A percentile compares a stretch with the other conserved stretches of the same genome.
These are phyloP conservation scores for Meira nashicola DNA, from an alignment of 1,284 basidiomycete genomes.

Conservation along the genomic window DNA sequence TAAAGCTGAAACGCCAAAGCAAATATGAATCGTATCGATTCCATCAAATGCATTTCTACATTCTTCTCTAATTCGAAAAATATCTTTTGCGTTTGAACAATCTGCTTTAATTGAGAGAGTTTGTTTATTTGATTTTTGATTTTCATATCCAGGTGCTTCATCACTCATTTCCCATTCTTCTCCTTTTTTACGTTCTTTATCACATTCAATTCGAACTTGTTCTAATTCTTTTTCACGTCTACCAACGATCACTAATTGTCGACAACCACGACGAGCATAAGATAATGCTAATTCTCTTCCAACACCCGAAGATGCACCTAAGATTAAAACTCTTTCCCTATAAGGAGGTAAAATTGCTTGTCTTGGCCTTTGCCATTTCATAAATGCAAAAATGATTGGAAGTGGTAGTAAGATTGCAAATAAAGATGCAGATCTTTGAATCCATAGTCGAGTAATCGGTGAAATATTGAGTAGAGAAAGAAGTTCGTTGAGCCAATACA, in stretches of 20 bases:
- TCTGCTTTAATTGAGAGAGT: conserved; percentile 59
- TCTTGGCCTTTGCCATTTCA: conserved; percentile 6
- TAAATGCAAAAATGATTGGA: conserved; percentile 13
- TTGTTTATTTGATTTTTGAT: conserved; percentile 48
- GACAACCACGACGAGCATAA: conserved; percentile 13
- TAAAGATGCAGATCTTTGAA: conserved; percentile 3
- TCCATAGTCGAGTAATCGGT: neutral
- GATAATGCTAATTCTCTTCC: conserved; percentile 13
- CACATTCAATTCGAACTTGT: conserved; percentile 64
- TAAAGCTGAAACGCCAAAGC: conserved; percentile 79
- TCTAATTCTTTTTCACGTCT: conserved; percentile 42
- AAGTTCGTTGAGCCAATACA: conserved; percentile 7
- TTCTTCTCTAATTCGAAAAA: conserved; percentile 62
- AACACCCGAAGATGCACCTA: conserved; percentile 17
- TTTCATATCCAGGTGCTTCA: conserved; percentile 27
- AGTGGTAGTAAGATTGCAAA: conserved; percentile 12
- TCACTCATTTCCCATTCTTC: conserved; percentile 40
- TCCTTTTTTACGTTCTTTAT: conserved; percentile 18
- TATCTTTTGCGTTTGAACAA: conserved; percentile 65
- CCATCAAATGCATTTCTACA: conserved; percentile 66
- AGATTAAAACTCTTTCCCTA: conserved; percentile 24
- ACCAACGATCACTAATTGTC: conserved; percentile 11
- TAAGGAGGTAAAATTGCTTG: conserved; percentile 14
- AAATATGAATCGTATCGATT: conserved; percentile 75
- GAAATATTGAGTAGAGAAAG: neutral